Evolutionary conservation across 108 stramenopile genomes (phyloP), one percentile per base, ranked within the genome.

Genomic region (Cyclotella atomus): DNA sequence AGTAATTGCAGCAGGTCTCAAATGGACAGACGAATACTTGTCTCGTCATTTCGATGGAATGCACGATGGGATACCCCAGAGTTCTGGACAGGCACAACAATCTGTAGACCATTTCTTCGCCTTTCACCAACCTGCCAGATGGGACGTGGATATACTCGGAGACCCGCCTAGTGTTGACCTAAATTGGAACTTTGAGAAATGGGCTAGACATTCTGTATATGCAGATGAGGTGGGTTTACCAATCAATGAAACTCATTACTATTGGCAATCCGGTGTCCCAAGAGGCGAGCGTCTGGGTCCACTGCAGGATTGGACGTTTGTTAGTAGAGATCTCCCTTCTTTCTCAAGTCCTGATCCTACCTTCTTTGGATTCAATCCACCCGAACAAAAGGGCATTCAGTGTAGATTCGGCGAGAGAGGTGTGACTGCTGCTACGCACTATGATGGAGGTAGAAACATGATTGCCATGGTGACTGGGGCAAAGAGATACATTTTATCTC

Each of bases 351-450:
- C 89, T 3, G 75, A 85, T 28, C 47, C 74, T 24, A 61, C 60
- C 0, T 61, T 61, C 60, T 90, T 96, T 77, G 92, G 90, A 10
- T 61, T 46, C 85, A 91, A 87, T 52, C 88, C 90, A 6, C 65
- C 79, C 46, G 73, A 68, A 45, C 89, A 92, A 77, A 94, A 93
- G 81, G 95, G 95, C 17, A 93, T 94, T 41, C 95, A 96, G 69
- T 96, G 95, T 60, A 84, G 95, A 43, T 70, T 70, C 45, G 68
- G 68, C 24, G 68, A 70, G 56, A 85, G 92, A 20, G 97, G 97
- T 33, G 91, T 96, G 43, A 95, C 95, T 57, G 96, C 97, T 14
- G 97, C 96, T 45, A 89, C 90, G n/a, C 97, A 98, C 71, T 97
- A 92, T 82, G 97, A 98, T 74, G 84, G 79, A 16, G 96, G 97